These are phyloP conservation scores for Rubus parviflorus DNA, from an alignment of 306 rosid species.

Conservation along the genomic window DNA sequence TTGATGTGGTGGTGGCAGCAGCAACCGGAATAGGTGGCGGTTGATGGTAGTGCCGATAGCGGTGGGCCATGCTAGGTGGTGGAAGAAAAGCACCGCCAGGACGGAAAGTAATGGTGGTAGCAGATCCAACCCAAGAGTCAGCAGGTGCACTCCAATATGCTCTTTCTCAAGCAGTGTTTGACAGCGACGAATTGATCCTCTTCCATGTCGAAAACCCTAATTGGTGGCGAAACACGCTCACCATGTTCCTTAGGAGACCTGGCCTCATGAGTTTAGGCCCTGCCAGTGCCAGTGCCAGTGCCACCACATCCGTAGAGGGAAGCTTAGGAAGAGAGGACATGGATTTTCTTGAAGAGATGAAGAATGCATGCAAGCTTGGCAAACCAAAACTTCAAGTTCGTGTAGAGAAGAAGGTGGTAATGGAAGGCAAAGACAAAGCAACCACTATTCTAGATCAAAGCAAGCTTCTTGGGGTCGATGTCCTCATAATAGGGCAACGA, in stretches of 20 bases:
- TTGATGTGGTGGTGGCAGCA: slow-evolving; percentile 6
- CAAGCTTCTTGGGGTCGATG: slow-evolving; percentile 45
- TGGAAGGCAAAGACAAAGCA: slow-evolving; percentile 59
- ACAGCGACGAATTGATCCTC: slow-evolving; percentile 70
- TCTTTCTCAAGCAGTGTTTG: slow-evolving; percentile 52
- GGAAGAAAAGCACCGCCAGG: slow-evolving; percentile 6
- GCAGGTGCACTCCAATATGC: slow-evolving; percentile 71
- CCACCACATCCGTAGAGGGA: slow-evolving; percentile 28
- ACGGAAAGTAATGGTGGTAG: slow-evolving; percentile 65
- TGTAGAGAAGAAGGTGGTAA: slow-evolving; percentile 36
- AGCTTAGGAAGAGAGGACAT: slow-evolving; percentile 25
- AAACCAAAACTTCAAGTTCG: slow-evolving; percentile 49
- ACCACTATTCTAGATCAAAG: slow-evolving; percentile 42
- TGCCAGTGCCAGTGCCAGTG: background rate
- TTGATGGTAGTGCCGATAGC: slow-evolving; percentile 11
- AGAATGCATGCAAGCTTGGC: slow-evolving; percentile 42
- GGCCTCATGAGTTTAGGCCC: slow-evolving; percentile 24
- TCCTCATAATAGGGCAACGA: slow-evolving; percentile 64
- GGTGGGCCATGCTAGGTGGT: slow-evolving; percentile 38
- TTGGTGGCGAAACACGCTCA: slow-evolving; percentile 51
- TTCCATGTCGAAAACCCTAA: slow-evolving; percentile 52
- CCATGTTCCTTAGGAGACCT: slow-evolving; percentile 58
- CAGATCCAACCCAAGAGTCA: slow-evolving; percentile 73
- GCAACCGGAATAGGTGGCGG: slow-evolving; percentile 5
- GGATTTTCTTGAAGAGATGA: slow-evolving; percentile 75